Evolutionary conservation across 495 filamentous ascomycete genomes (phyloP).

Genomic region (Tuber calosporum): DNA sequence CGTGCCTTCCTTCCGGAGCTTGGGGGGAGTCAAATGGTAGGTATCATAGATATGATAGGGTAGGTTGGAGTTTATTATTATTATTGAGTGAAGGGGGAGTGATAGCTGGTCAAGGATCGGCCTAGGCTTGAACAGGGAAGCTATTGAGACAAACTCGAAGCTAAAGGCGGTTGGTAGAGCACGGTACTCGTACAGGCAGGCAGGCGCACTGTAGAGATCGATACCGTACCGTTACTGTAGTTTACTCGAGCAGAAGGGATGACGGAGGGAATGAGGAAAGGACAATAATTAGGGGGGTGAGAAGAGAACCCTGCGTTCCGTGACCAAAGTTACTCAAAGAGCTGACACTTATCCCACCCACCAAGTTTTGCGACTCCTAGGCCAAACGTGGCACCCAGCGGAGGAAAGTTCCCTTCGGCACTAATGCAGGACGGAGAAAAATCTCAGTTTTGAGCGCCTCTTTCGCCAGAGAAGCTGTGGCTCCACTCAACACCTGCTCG

Average conservation of each 20-base stretch:
- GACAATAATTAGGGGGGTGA: not conserved
- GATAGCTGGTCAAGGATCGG: not conserved
- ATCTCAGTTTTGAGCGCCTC: not conserved
- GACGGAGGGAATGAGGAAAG: not conserved
- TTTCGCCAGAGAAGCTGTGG: not conserved
- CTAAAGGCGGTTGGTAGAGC: not conserved
- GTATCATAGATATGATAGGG: not conserved
- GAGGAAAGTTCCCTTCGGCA: not conserved
- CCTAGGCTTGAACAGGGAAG: not conserved
- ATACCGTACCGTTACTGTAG: too few species aligned
- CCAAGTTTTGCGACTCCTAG: not conserved
- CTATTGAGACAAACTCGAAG: not conserved
- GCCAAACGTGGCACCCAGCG: not conserved
- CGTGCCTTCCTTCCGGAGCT: not conserved
- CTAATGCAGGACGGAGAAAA: not conserved
- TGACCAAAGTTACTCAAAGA: not conserved
- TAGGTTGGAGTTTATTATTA: not conserved
- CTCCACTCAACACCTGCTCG: not conserved
- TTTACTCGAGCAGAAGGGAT: too few species aligned
- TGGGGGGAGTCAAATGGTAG: not conserved
- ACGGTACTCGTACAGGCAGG: too few species aligned
- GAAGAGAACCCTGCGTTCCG: not conserved
- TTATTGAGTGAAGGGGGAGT: not conserved
- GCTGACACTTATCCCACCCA: not conserved
- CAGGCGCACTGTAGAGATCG: not conserved